Conservation (phyloP, 345 rosid species). For the Aquilaria sinensis region DNA sequence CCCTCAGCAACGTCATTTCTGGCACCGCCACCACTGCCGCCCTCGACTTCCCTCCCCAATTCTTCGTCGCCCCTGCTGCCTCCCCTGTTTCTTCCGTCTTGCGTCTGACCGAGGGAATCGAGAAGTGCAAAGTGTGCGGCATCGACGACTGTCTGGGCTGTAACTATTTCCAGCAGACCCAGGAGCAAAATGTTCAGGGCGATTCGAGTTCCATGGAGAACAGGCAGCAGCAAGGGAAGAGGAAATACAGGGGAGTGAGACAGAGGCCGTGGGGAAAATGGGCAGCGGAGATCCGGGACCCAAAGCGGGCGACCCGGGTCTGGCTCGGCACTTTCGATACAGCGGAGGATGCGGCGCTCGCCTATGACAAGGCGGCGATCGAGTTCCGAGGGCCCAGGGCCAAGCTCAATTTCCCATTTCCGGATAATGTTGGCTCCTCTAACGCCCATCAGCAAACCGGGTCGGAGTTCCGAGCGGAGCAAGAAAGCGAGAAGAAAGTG, state of each 20-base stretch:
- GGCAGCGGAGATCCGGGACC: conserved; percentile 92
- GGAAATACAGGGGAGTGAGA: conserved; percentile 79
- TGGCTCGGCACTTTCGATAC: conserved; percentile 89
- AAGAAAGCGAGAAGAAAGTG: conserved; percentile 1
- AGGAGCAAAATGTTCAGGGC: neutral
- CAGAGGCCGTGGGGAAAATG: conserved; percentile 96
- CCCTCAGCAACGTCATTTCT: conserved; percentile 26
- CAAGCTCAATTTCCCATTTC: conserved; percentile 52
- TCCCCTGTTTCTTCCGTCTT: conserved; percentile 7
- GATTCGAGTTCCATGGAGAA: neutral
- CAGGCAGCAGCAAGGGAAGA: conserved; percentile 37
- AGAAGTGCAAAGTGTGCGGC: conserved; percentile 49
- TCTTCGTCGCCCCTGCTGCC: conserved; percentile 15
- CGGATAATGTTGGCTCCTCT: conserved; percentile 17
- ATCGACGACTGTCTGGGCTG: conserved; percentile 73
- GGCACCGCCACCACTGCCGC: conserved; percentile 16
- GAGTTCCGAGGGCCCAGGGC: conserved; percentile 50
- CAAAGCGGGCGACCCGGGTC: conserved; percentile 57
- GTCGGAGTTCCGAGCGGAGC: neutral
- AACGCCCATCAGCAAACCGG: neutral
- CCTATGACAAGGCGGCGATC: conserved; percentile 69
- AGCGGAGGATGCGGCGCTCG: conserved; percentile 83
- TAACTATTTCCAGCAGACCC: conserved; percentile 44
- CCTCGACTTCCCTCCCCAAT: neutral
- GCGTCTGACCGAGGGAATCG: conserved; percentile 19